Evolutionary conservation across 176 grass and related monocot species (phyloP).

Genomic region (Elymus sibiricus): DNA sequence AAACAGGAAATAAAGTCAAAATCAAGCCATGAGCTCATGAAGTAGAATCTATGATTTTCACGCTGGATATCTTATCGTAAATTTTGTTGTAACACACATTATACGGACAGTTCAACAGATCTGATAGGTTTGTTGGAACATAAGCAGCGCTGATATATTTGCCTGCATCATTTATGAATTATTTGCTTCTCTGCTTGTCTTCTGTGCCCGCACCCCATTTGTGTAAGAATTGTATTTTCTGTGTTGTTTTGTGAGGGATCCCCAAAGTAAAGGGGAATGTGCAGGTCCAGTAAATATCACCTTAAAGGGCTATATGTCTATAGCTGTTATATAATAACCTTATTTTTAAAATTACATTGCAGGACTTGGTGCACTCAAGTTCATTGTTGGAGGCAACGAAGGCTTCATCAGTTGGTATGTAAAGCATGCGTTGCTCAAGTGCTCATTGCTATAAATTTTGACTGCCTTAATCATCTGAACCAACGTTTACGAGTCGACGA

Average conservation of each 20-base stretch:
- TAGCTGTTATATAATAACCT: neutral
- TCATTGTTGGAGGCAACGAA: constrained; percentile 37
- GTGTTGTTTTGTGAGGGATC: neutral
- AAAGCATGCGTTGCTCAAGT: neutral
- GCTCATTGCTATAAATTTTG: neutral
- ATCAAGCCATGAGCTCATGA: constrained; percentile 1
- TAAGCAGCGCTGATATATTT: neutral
- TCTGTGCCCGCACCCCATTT: neutral
- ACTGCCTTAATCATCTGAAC: neutral
- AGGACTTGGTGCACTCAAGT: constrained; percentile 35
- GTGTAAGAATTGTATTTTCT: neutral
- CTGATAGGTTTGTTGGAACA: neutral
- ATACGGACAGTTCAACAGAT: neutral
- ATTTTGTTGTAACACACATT: neutral
- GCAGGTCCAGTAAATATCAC: too few species aligned
- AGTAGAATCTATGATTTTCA: neutral
- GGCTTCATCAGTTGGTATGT: constrained; percentile 54
- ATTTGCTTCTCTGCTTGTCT: neutral
- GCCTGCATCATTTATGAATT: neutral
- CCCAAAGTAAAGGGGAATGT: too few species aligned
- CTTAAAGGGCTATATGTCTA: neutral
- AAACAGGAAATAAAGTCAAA: neutral
- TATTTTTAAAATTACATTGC: constrained; percentile 21
- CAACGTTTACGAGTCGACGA: too few species aligned
- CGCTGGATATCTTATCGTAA: neutral